Evolutionary conservation across 2,329 filamentous ascomycete genomes (phyloP), one percentile per base, ranked within the genome.

Genomic region (Calonectria henricotiae): DNA sequence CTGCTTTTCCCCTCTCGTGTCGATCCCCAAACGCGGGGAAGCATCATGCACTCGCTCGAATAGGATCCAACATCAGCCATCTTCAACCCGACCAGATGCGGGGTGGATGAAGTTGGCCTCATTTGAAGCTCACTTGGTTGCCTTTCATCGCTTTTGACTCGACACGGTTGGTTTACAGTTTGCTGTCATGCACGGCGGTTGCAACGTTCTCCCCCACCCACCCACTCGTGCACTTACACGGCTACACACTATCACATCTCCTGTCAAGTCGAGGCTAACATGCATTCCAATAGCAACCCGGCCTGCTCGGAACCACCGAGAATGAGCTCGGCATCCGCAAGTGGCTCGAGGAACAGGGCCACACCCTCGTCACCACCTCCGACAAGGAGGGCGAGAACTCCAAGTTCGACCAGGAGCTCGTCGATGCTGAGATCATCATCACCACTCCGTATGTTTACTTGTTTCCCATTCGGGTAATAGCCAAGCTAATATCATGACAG

Each of bases 391-490:
- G 94, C 76, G 93, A 94, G 86, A 90, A 93, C 89, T 98, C 96
- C 71, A 93, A 89, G 77, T 98, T 99, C 69, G 96, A 98, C 85
- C 90, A 95, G 87, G 94, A 99, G 87, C 90, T 99, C 66, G 95
- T 96, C 72, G 96, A 98, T 82, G 95, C 96, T 73, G 96, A 99
- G 86, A 89, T 99, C 85, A 98, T 99, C 89, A 98, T 99, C 86
- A 99, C 96, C 78, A 99, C 96, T 69, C 96, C 96, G 93, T 98
- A 84, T 72, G 88, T 76, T 8, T 25, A 25, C 35, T 27, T 32
- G 8, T 39, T 58, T 27, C 20, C 32, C 5, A 27, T 35, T 20
- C 54, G 32, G 51, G 41, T 15, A 37, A 25, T 23, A 35, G 7
- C 32, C 23, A 37, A 30, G 23, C 46, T 47, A 39, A 47, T 27